These are phyloP conservation scores for Porphyrellus cyaneotinctus DNA, from an alignment of 768 basidiomycete species.

Conservation along the genomic window DNA sequence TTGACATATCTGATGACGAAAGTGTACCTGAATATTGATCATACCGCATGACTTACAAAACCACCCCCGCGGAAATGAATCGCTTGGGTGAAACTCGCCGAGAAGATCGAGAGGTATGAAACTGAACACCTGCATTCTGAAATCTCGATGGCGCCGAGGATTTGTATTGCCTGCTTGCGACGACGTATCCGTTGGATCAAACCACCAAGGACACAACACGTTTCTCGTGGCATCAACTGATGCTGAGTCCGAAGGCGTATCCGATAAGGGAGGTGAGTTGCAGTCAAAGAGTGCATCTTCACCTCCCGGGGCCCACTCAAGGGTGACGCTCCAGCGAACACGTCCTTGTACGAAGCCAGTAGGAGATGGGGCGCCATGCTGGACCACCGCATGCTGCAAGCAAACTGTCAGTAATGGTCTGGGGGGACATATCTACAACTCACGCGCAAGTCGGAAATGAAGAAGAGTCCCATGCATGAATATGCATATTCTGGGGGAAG, in stretches of 20 bases:
- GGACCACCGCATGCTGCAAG: constrained; percentile 15
- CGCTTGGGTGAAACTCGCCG: constrained; percentile 28
- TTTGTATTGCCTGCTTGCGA: constrained; percentile 4
- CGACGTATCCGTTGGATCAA: constrained; percentile 10
- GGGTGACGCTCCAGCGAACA: constrained; percentile 44
- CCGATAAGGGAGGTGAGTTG: background rate
- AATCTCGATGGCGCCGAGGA: constrained; percentile 22
- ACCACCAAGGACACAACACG: constrained; percentile 20
- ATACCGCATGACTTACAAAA: constrained; percentile 45
- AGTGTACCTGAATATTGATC: constrained; percentile 42
- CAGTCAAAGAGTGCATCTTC: constrained; percentile 35
- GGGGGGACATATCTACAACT: constrained; percentile 4
- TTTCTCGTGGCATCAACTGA: background rate
- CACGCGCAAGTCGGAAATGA: constrained; percentile 39
- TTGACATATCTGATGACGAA: constrained; percentile 46
- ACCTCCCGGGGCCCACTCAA: constrained; percentile 49
- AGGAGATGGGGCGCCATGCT: background rate
- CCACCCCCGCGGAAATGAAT: constrained; percentile 45
- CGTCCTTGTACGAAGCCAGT: constrained; percentile 23
- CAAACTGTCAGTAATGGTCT: background rate
- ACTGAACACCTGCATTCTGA: constrained; percentile 26
- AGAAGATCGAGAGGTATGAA: constrained; percentile 31
- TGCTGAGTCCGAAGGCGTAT: background rate
- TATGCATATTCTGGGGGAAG: constrained; percentile 39
- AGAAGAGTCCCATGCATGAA: constrained; percentile 46